These are phyloP conservation scores for Micractinium sp. DNA, from an alignment of 139 green algal species.

Conservation along the genomic window DNA sequence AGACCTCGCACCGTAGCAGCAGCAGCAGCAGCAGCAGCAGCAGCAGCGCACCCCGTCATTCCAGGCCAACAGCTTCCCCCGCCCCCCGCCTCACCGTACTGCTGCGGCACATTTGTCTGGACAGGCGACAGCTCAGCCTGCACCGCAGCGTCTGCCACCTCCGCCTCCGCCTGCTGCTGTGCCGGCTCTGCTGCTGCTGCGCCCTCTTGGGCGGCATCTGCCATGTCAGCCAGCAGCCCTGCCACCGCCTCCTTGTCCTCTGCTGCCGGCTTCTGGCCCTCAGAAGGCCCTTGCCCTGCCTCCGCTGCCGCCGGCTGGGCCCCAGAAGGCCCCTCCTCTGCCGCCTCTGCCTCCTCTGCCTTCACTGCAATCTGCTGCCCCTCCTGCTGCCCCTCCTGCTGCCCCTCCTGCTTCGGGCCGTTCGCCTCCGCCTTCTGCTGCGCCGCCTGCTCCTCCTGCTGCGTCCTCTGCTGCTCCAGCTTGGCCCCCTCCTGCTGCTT, in stretches of 20 bases:
- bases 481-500: neutral
- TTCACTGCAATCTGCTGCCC: neutral
- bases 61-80: neutral
- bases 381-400: neutral
- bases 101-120: slow-evolving; percentile 15
- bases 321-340: neutral
- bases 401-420: no score
- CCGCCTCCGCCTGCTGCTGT: neutral
- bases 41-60: neutral
- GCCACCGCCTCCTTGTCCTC: neutral
- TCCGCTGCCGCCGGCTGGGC: neutral
- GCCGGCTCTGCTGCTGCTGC: neutral
- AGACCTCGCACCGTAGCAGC: neutral
- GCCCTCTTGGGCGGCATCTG: neutral
- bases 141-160: neutral
- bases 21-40: neutral
- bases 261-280: no score
- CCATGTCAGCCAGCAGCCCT: neutral
- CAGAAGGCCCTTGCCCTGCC: neutral
- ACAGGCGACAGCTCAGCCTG: neutral
- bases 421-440: neutral
- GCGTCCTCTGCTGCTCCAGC: neutral
- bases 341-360: neutral
- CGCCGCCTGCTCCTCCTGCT: neutral
- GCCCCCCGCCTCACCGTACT: neutral